phyloP scores from a whole-genome alignment of 441 rosid species.

The Mallotus japonicus region DNA sequence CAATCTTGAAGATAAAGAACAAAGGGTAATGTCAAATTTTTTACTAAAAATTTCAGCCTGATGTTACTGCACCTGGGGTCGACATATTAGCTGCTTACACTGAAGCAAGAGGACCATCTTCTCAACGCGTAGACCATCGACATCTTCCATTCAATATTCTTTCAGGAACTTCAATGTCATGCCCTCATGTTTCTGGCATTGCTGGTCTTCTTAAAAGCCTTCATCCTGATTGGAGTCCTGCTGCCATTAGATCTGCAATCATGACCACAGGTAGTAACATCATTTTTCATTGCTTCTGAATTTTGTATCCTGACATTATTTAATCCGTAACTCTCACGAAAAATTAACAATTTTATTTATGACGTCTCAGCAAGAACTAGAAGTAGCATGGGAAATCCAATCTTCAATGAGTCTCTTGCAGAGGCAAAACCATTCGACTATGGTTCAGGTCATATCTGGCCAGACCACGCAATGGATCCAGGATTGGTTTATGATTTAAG shows the following conservation, averaged over 20 bases:
- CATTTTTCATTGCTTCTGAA: no score
- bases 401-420: background rate
- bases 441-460: slow-evolving; percentile 39
- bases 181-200: slow-evolving; percentile 82
- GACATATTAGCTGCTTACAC: slow-evolving; percentile 44
- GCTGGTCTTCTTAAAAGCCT: slow-evolving; percentile 67
- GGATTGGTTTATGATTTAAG: slow-evolving; percentile 37
- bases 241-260: slow-evolving; percentile 80
- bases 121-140: slow-evolving; percentile 38
- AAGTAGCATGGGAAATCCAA: slow-evolving; percentile 14
- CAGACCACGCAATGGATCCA: slow-evolving; percentile 28
- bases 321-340: no score
- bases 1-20: background rate
- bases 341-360: background rate
- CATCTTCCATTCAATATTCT: slow-evolving; percentile 32
- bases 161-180: slow-evolving; percentile 82
- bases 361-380: slow-evolving; percentile 27
- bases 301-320: background rate
- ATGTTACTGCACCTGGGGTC: slow-evolving; percentile 48
- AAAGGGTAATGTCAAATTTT: background rate
- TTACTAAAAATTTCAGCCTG: slow-evolving; percentile 10
- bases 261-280: slow-evolving; percentile 56
- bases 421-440: slow-evolving; percentile 30
- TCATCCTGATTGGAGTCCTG: slow-evolving; percentile 58
- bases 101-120: slow-evolving; percentile 30